Evolutionary conservation across 2,329 filamentous ascomycete species (phyloP).

Genomic region (Hypocreales sp.): DNA sequence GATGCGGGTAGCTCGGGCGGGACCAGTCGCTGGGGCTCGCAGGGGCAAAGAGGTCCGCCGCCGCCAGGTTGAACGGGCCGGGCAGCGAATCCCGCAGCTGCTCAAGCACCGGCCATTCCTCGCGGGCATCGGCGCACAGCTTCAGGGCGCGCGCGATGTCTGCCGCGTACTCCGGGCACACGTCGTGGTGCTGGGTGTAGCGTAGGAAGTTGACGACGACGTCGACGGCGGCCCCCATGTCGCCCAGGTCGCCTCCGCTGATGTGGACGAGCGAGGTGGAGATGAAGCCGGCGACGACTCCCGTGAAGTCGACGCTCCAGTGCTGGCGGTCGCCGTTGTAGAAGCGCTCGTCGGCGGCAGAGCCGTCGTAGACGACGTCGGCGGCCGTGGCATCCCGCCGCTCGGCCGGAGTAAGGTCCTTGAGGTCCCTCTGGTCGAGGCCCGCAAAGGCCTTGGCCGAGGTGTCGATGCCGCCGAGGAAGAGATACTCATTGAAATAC

Average conservation of each 20-base stretch:
- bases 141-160: constrained; percentile 51
- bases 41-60: constrained; percentile 48
- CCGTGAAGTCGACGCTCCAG: constrained; percentile 70
- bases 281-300: constrained; percentile 65
- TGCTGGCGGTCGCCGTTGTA: constrained; percentile 36
- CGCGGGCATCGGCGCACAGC: constrained; percentile 50
- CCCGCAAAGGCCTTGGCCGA: constrained; percentile 41
- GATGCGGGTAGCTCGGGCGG: constrained; percentile 10
- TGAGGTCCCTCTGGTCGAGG: constrained; percentile 37
- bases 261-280: constrained; percentile 40
- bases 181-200: constrained; percentile 71
- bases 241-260: constrained; percentile 36
- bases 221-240: constrained; percentile 42
- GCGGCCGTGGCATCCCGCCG: constrained; percentile 48
- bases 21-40: constrained; percentile 14
- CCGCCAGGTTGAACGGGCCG: constrained; percentile 67
- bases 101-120: constrained; percentile 48
- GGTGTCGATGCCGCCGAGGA: constrained; percentile 65
- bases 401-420: constrained; percentile 40
- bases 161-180: constrained; percentile 64
- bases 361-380: constrained; percentile 37
- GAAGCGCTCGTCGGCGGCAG: constrained; percentile 25
- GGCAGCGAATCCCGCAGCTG: constrained; percentile 42
- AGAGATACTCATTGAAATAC: constrained; percentile 67
- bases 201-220: constrained; percentile 77